Conservation (phyloP, 768 basidiomycete species). For the Daedaleopsis sinensis region DNA sequence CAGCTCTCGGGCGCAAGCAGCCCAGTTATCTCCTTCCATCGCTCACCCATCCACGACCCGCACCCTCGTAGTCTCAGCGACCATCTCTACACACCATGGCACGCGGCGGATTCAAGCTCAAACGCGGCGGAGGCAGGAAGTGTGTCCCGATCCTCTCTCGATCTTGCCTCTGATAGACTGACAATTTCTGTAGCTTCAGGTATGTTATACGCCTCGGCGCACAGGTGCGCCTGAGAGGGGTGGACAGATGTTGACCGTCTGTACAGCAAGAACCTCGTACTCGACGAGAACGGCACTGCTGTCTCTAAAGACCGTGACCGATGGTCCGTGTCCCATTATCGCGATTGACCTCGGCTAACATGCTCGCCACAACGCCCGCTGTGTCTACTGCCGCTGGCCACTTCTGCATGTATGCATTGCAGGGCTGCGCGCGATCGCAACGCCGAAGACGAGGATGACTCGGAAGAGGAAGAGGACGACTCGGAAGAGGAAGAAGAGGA, state of each 20-base stretch:
- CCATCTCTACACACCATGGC: constrained; percentile 21
- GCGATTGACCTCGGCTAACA: constrained; percentile 1
- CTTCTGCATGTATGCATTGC: background rate
- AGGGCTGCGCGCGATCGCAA: constrained; percentile 25
- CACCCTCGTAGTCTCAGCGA: background rate
- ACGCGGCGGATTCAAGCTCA: constrained; percentile 81
- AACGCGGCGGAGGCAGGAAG: constrained; percentile 85
- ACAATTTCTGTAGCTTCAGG: constrained; percentile 58
- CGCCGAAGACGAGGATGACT: constrained; percentile 38
- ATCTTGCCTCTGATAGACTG: background rate
- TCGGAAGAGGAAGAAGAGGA: constrained; percentile 50
- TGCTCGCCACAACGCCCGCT: no score
- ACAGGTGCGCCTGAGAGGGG: constrained; percentile 3
- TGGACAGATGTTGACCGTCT: constrained; percentile 6
- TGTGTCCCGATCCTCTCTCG: constrained; percentile 19
- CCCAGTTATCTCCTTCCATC: background rate
- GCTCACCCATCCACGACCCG: background rate
- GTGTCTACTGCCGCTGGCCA: no score
- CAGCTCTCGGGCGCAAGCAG: no score
- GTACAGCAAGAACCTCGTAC: constrained; percentile 58
- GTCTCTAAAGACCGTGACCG: constrained; percentile 49
- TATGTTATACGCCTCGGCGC: constrained; percentile 30
- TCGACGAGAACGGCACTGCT: constrained; percentile 61
- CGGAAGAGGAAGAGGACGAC: constrained; percentile 45
- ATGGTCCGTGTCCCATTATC: constrained; percentile 39